Conservation (phyloP, 768 basidiomycete species). For the Psilocybe tampanensis region DNA sequence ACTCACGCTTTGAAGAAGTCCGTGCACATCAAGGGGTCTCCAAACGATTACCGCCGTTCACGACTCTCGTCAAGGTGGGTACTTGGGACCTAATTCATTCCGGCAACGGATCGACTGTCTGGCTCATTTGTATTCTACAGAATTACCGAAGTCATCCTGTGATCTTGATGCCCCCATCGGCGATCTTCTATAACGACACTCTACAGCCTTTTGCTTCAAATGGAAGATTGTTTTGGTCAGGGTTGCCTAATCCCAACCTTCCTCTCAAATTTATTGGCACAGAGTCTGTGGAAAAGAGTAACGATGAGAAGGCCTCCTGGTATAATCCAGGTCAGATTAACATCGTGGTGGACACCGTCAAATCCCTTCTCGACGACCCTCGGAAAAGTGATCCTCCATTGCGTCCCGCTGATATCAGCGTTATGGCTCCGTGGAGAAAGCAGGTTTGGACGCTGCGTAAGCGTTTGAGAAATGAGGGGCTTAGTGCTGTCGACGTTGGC, state of each 20-base stretch:
- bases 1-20: conserved; percentile 24
- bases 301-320: conserved; percentile 56
- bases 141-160: conserved; percentile 55
- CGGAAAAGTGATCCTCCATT: conserved; percentile 41
- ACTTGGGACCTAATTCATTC: not conserved
- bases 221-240: conserved; percentile 43
- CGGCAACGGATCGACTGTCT: not conserved
- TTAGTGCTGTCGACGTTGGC: conserved; percentile 50
- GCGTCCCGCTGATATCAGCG: conserved; percentile 43
- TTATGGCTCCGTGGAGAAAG: conserved; percentile 56
- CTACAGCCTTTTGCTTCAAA: conserved; percentile 47
- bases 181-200: conserved; percentile 54
- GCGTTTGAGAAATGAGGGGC: conserved; percentile 39
- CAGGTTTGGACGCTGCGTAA: conserved; percentile 56
- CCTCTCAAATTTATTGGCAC: conserved; percentile 50
- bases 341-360: conserved; percentile 38
- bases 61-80: conserved; percentile 46
- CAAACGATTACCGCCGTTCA: conserved; percentile 34
- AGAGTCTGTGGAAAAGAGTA: conserved; percentile 41
- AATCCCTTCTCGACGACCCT: conserved; percentile 39
- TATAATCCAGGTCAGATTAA: conserved; percentile 51
- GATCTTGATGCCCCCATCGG: conserved; percentile 56
- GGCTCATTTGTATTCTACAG: conserved; percentile 23
- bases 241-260: conserved; percentile 37
- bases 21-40: conserved; percentile 3